Percentiles rank a stretch among this genome's conserved stretches.
These are phyloP conservation scores for Marchantia paleacea DNA, from an alignment of 225 moss, liverwort and hornwort species.

Conservation along the genomic window DNA sequence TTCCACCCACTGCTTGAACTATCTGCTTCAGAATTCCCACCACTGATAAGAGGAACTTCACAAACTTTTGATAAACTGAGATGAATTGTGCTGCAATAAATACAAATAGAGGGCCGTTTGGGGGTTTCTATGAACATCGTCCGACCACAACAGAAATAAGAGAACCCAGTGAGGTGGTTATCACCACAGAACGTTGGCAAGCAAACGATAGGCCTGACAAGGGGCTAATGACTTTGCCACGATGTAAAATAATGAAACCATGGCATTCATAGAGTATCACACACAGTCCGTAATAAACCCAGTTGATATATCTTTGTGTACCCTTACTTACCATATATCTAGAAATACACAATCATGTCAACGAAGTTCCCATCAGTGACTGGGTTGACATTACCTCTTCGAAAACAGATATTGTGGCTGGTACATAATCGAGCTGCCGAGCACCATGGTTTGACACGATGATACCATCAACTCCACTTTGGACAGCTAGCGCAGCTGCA, in stretches of 20 bases:
- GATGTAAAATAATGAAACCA: too few species aligned
- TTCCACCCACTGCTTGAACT: slow-evolving; percentile 64
- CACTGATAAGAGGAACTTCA: not conserved
- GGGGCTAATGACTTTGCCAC: not conserved
- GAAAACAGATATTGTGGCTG: slow-evolving; percentile 68
- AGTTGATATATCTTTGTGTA: not conserved
- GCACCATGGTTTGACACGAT: slow-evolving; percentile 90
- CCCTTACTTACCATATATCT: not conserved
- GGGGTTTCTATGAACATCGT: not conserved
- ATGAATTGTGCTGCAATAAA: too few species aligned
- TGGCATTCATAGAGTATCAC: too few species aligned
- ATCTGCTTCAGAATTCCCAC: slow-evolving; percentile 34
- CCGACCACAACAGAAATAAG: not conserved
- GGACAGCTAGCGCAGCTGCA: slow-evolving; percentile 68
- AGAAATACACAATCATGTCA: not conserved
- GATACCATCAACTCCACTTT: slow-evolving; percentile 66
- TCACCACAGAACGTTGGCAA: not conserved
- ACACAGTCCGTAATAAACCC: not conserved
- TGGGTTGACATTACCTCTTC: slow-evolving; percentile 54
- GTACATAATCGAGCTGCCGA: slow-evolving; percentile 69
- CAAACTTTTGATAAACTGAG: too few species aligned
- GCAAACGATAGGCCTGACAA: not conserved
- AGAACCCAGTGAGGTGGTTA: not conserved
- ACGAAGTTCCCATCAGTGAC: too few species aligned
- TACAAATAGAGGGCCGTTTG: too few species aligned